phyloP scores from a whole-genome alignment of 2,329 filamentous ascomycete genomes.

The Thielaviopsis euricoi region DNA sequence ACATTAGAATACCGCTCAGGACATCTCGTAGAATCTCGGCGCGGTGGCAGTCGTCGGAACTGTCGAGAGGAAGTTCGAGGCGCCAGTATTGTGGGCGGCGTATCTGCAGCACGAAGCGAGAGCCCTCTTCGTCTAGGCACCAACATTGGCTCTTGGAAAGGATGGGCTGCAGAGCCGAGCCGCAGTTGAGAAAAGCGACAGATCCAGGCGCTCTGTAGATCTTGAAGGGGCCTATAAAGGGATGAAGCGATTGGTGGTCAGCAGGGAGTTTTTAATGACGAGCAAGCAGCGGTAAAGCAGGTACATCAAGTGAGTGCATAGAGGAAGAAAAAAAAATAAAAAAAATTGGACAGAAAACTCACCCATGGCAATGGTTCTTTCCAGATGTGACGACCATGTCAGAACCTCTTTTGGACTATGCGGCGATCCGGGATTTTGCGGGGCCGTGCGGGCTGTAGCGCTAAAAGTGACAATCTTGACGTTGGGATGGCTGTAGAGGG shows the following conservation, averaged over 20 bases:
- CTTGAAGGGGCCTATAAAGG: constrained; percentile 45
- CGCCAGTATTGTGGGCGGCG: constrained; percentile 74
- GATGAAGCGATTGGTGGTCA: background rate
- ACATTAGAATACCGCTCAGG: constrained; percentile 57
- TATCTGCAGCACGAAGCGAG: constrained; percentile 72
- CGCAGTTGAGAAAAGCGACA: constrained; percentile 76
- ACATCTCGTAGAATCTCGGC: constrained; percentile 53
- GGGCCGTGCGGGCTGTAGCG: constrained; percentile 19
- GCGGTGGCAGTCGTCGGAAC: constrained; percentile 42
- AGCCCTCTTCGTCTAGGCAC: constrained; percentile 73
- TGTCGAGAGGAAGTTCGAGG: constrained; percentile 54
- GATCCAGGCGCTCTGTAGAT: constrained; percentile 79
- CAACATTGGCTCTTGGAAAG: constrained; percentile 83
- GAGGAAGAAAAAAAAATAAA: background rate
- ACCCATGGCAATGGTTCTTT: constrained; percentile 69
- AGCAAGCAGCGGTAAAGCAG: background rate
- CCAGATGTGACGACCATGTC: constrained; percentile 58
- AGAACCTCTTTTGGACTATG: constrained; percentile 40
- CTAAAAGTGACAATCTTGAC: constrained; percentile 50
- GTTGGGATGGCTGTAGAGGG: constrained; percentile 56
- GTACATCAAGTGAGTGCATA: constrained; percentile 2
- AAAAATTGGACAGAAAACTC: constrained; percentile 16
- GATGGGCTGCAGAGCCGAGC: constrained; percentile 69
- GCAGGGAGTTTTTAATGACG: background rate
- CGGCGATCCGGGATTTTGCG: constrained; percentile 18